These are phyloP conservation scores for Diaporthe vexans DNA, from an alignment of 2,329 filamentous ascomycete species.

Conservation along the genomic window DNA sequence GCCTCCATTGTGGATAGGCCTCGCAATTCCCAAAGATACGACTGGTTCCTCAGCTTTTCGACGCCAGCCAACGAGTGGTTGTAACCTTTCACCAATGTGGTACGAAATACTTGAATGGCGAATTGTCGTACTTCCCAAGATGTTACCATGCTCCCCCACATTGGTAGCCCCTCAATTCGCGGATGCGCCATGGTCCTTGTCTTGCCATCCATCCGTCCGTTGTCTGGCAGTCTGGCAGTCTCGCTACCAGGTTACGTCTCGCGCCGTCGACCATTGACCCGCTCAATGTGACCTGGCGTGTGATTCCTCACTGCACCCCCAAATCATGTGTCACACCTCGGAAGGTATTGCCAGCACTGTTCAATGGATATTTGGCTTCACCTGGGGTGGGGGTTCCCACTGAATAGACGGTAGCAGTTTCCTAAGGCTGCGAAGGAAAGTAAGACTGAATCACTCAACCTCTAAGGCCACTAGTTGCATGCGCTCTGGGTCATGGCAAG, in stretches of 20 bases:
- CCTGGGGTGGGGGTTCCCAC: constrained; percentile 12
- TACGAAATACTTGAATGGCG: constrained; percentile 24
- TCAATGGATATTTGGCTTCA: background rate
- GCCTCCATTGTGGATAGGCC: constrained; percentile 10
- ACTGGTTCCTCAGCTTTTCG: constrained; percentile 26
- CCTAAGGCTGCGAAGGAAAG: constrained; percentile 8
- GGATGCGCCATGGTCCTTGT: constrained; percentile 15
- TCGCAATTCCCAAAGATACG: constrained; percentile 30
- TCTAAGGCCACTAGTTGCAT: background rate
- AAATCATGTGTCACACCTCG: constrained; percentile 20
- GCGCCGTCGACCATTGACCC: constrained; percentile 25
- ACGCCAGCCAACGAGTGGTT: constrained; percentile 7
- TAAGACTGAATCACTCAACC: background rate
- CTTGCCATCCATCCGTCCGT: constrained; percentile 27
- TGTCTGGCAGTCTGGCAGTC: constrained; percentile 21
- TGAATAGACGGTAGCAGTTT: constrained; percentile 9
- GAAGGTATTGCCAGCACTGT: constrained; percentile 13
- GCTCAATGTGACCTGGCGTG: constrained; percentile 24
- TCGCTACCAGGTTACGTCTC: constrained; percentile 22
- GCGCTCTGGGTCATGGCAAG: background rate
- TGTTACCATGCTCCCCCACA: constrained; percentile 26
- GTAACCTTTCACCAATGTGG: constrained; percentile 11
- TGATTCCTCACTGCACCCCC: constrained; percentile 12
- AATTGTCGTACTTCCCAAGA: background rate
- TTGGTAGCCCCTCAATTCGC: constrained; percentile 8